Percentiles rank a stretch among this genome's conserved stretches.
Conservation (phyloP, 2,329 filamentous ascomycete species). For the Ophiostoma quercus region DNA sequence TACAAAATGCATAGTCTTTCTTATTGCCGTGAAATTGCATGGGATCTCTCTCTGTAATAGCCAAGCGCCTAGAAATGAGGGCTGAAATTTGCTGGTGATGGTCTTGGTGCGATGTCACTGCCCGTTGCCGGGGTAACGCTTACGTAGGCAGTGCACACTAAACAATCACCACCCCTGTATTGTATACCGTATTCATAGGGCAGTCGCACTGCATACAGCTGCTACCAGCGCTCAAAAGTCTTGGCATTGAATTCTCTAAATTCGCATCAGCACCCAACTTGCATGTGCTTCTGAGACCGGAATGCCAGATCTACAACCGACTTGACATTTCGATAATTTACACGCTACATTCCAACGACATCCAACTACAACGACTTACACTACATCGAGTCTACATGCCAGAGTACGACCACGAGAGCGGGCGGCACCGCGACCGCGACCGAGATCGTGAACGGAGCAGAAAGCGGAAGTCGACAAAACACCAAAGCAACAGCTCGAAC, state of each 20-base stretch:
- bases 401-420: background rate
- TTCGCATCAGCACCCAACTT: background rate
- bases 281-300: conserved; percentile 6
- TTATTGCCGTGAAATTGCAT: background rate
- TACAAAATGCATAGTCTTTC: background rate
- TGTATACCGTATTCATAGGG: background rate
- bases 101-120: background rate
- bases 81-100: background rate
- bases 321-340: background rate
- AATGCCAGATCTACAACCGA: conserved; percentile 6
- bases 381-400: background rate
- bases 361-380: background rate
- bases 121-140: conserved; percentile 11
- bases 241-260: background rate
- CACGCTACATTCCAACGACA: conserved; percentile 1
- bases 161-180: conserved; percentile 15
- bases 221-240: background rate
- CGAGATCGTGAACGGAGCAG: conserved; percentile 22
- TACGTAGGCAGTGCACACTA: conserved; percentile 1
- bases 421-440: conserved; percentile 18
- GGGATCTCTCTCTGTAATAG: background rate
- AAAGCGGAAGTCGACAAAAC: conserved; percentile 27
- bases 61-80: background rate
- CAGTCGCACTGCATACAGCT: background rate
- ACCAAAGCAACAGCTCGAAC: conserved; percentile 24